Evolutionary conservation across 116 monocot species (phyloP), one percentile per base, ranked within the genome.

Genomic region (Trichopus zeylanicus): DNA sequence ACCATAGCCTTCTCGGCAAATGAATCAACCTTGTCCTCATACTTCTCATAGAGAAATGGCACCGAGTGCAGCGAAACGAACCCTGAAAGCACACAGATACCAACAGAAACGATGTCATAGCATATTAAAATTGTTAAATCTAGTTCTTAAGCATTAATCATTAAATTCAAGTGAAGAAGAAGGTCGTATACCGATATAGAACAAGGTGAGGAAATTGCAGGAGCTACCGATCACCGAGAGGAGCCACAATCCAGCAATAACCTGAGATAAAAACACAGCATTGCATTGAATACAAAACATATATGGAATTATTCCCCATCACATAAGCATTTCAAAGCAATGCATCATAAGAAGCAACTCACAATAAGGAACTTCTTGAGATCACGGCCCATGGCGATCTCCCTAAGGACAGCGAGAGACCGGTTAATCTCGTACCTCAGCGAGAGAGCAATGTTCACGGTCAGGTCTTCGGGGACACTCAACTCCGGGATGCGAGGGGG

Each of bases 321-420:
- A n/a, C n/a, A n/a, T n/a, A n/a, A n/a, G n/a, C n/a, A n/a, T n/a
- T n/a, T n/a, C n/a, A n/a, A n/a, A n/a, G n/a, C n/a, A n/a, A n/a
- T n/a, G n/a, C n/a, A n/a, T n/a, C n/a, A n/a, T 19, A 0, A 57
- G 21, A n/a, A 2, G 27, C 18, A 15, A 52, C 83, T 66, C 83
- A 88, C 84, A 56, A 55, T 65, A 34, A 89, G 75, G 26, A 89
- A 84, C 68, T 89, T 81, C 64, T 75, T 71, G 13, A 89, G 63
- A 52, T 83, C 73, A 29, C 72, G 78, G 1, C 89, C 81, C 1
- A 60, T 32, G 6, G 84, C 89, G 70, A 78, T 83, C 46, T 75
- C 78, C 53, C 84, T 70, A 0, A 78, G 53, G 35, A 60, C 34
- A 20, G 72, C 62, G 26, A 84, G 24, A n/a, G 29, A 68, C 35